A percentile compares a stretch with the other conserved stretches of the same genome.
Evolutionary conservation across 2,329 filamentous ascomycete genomes (phyloP).

Genomic region (Cryoendolithus antarcticus): DNA sequence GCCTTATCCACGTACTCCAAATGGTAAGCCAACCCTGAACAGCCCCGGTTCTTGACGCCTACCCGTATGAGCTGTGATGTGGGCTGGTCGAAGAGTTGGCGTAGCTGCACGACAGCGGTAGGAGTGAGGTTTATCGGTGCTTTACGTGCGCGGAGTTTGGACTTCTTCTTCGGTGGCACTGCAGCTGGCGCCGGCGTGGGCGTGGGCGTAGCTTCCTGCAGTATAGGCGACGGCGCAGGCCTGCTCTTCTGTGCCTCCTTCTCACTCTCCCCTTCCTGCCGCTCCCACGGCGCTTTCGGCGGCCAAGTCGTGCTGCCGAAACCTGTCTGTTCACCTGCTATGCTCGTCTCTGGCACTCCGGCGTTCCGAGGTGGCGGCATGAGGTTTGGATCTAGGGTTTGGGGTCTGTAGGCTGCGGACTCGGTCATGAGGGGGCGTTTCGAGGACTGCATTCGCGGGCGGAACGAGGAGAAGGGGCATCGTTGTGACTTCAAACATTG

Average conservation of each 20-base stretch:
- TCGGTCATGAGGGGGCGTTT: conserved; percentile 53
- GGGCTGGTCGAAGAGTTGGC: conserved; percentile 65
- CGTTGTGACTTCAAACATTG: conserved; percentile 29
- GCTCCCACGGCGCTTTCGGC: conserved; percentile 33
- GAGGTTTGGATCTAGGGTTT: conserved; percentile 43
- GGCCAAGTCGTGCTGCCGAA: conserved; percentile 28
- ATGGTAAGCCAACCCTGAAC: conserved; percentile 85
- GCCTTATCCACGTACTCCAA: conserved; percentile 92
- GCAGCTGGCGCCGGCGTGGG: conserved; percentile 18
- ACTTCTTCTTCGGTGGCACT: conserved; percentile 41
- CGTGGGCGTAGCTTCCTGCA: conserved; percentile 16
- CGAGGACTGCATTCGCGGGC: conserved; percentile 33
- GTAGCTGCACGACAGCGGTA: conserved; percentile 66
- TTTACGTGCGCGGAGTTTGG: conserved; percentile 68
- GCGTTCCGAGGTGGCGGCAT: conserved; percentile 47
- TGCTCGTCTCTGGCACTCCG: conserved; percentile 49
- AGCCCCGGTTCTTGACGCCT: conserved; percentile 85
- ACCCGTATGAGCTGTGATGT: conserved; percentile 89
- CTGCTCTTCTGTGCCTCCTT: conserved; percentile 56
- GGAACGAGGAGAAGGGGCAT: conserved; percentile 33
- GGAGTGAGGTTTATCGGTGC: conserved; percentile 81
- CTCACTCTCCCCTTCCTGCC: conserved; percentile 39
- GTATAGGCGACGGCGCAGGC: conserved; percentile 18
- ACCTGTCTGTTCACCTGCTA: conserved; percentile 37
- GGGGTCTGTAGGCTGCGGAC: conserved; percentile 47